These are phyloP conservation scores for Centaurea solstitialis DNA, from an alignment of 129 eudicot genomes.

Conservation along the genomic window DNA sequence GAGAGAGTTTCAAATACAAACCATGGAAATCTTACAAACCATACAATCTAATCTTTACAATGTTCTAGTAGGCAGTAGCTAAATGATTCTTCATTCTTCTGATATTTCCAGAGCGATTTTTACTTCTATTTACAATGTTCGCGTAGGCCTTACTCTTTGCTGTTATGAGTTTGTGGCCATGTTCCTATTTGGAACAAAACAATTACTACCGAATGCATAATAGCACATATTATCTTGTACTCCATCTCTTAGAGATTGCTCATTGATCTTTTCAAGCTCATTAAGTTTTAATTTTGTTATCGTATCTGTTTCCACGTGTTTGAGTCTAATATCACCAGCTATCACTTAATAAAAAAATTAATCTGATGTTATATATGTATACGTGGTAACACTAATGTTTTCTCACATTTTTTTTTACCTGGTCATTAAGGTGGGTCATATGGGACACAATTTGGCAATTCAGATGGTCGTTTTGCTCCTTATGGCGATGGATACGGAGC, in stretches of 20 bases:
- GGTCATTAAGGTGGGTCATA: conserved; percentile 64
- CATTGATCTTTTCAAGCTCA: neutral
- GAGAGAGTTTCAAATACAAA: too few relatives aligned
- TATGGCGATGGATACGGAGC: conserved; percentile 64
- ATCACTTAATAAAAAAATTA: neutral
- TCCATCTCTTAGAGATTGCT: neutral
- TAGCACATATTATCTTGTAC: neutral
- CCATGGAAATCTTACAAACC: too few relatives aligned
- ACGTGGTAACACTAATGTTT: neutral
- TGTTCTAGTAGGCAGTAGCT: neutral
- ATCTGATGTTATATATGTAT: neutral
- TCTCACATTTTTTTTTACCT: conserved; percentile 3
- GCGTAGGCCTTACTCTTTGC: conserved; percentile 1
- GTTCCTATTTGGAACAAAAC: neutral
- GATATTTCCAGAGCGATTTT: neutral
- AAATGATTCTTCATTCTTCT: neutral
- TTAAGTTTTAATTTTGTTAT: neutral
- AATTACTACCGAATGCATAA: neutral
- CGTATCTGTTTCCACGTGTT: neutral
- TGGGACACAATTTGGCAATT: conserved; percentile 51
- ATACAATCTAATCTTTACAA: too few relatives aligned
- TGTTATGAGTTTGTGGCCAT: conserved; percentile 16
- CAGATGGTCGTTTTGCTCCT: conserved; percentile 55
- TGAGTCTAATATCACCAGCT: conserved; percentile 4
- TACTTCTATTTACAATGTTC: neutral